phyloP scores from a whole-genome alignment of 768 basidiomycete genomes.

The Suillus ampliporus region DNA sequence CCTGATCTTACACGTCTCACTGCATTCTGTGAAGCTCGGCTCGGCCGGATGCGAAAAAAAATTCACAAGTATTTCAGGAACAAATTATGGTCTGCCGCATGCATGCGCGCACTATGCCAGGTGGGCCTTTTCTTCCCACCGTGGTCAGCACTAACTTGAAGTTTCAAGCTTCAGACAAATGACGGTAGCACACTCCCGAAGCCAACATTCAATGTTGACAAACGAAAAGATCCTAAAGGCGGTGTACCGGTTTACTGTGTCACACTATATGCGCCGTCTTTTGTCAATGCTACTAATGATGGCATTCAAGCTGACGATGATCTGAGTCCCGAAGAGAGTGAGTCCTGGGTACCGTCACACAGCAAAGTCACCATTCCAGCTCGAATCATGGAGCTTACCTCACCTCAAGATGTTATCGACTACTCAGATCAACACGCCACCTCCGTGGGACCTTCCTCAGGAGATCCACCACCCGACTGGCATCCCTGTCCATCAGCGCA shows the following conservation, averaged over 20 bases:
- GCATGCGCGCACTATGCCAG: constrained; percentile 1
- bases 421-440: too few species aligned
- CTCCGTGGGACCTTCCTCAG: too few species aligned
- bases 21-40: not conserved
- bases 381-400: too few species aligned
- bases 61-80: not conserved
- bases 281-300: not conserved
- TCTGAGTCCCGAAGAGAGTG: too few species aligned
- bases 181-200: not conserved
- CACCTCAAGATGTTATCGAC: too few species aligned
- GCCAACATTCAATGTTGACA: not conserved
- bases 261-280: not conserved
- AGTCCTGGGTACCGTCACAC: too few species aligned
- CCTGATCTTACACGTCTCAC: not conserved
- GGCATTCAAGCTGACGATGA: too few species aligned
- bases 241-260: not conserved
- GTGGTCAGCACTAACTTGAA: not conserved
- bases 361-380: too few species aligned
- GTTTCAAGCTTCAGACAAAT: not conserved
- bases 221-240: not conserved
- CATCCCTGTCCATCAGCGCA: too few species aligned
- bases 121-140: not conserved
- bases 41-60: not conserved
- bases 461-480: too few species aligned
- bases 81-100: not conserved